Conservation (phyloP, 108 stramenopile genomes). For the Nitzschia palea region DNA sequence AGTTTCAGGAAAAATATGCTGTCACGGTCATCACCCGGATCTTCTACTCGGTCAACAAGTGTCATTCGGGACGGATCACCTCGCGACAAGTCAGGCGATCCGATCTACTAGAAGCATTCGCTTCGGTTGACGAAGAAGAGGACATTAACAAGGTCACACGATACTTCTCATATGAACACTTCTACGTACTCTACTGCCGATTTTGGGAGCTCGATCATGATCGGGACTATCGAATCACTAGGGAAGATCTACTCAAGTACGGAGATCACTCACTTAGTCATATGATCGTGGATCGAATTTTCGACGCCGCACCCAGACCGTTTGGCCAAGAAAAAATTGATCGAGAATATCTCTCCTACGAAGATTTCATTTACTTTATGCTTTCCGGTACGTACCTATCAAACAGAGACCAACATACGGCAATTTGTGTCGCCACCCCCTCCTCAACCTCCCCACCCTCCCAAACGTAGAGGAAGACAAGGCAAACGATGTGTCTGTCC, state of each 20-base stretch:
- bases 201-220: constrained; percentile 99
- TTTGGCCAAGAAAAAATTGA: constrained; percentile 55
- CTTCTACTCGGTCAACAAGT: constrained; percentile 90
- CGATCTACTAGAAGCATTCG: constrained; percentile 84
- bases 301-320: constrained; percentile 88
- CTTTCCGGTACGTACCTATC: constrained; percentile 46
- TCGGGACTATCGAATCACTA: constrained; percentile 90
- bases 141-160: constrained; percentile 96
- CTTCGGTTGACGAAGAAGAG: constrained; percentile 91
- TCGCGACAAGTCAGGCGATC: constrained; percentile 84
- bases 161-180: constrained; percentile 96
- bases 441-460: too few relatives aligned
- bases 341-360: constrained; percentile 83
- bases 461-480: constrained; percentile 97
- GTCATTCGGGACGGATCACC: constrained; percentile 90
- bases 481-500: constrained; percentile 86
- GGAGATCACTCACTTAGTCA: constrained; percentile 93
- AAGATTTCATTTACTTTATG: constrained; percentile 99
- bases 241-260: constrained; percentile 94
- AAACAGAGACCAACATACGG: too few relatives aligned
- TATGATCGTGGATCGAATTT: constrained; percentile 97
- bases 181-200: constrained; percentile 98
- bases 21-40: constrained; percentile 97
- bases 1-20: constrained; percentile 97
- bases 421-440: too few relatives aligned